phyloP scores from a whole-genome alignment of 1,284 basidiomycete species.

The Microbotryum saponariae region DNA sequence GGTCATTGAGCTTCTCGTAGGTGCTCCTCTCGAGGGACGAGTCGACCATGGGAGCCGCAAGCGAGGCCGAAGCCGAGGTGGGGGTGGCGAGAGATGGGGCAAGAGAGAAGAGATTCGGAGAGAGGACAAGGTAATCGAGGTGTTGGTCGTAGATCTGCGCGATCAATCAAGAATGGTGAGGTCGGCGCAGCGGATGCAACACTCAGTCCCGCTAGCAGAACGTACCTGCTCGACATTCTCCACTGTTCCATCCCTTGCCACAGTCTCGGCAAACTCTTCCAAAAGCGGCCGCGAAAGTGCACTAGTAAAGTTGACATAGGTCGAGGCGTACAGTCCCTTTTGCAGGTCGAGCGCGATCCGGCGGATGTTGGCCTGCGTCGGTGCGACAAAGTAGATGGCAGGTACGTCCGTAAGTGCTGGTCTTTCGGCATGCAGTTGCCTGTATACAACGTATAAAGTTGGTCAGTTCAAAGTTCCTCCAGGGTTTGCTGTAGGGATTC shows the following conservation, averaged over 20 bases:
- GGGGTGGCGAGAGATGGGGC: slow-evolving; percentile 41
- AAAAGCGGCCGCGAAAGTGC: slow-evolving; percentile 77
- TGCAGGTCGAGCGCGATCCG: slow-evolving; percentile 69
- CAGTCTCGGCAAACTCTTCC: slow-evolving; percentile 84
- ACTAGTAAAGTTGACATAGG: slow-evolving; percentile 92
- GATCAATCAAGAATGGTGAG: background rate
- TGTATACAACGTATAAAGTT: slow-evolving; percentile 39
- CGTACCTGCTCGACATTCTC: slow-evolving; percentile 72
- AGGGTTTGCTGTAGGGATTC: too few species aligned
- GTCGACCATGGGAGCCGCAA: slow-evolving; percentile 30
- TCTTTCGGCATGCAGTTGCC: slow-evolving; percentile 81
- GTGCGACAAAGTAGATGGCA: slow-evolving; percentile 92
- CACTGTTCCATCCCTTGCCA: slow-evolving; percentile 75
- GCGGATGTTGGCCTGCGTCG: slow-evolving; percentile 75
- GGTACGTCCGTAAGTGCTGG: slow-evolving; percentile 92
- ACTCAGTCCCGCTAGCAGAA: slow-evolving; percentile 25
- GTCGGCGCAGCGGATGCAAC: background rate
- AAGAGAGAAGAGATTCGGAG: slow-evolving; percentile 87
- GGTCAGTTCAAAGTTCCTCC: background rate
- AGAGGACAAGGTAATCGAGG: slow-evolving; percentile 91
- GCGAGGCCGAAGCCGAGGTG: slow-evolving; percentile 24
- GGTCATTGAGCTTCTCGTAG: slow-evolving; percentile 88
- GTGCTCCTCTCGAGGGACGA: slow-evolving; percentile 43
- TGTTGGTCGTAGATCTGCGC: slow-evolving; percentile 85
- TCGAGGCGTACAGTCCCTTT: slow-evolving; percentile 81